Evolutionary conservation across 768 basidiomycete species (phyloP), one percentile per base, ranked within the genome.

Genomic region (Hemileccinum rubropunctum): DNA sequence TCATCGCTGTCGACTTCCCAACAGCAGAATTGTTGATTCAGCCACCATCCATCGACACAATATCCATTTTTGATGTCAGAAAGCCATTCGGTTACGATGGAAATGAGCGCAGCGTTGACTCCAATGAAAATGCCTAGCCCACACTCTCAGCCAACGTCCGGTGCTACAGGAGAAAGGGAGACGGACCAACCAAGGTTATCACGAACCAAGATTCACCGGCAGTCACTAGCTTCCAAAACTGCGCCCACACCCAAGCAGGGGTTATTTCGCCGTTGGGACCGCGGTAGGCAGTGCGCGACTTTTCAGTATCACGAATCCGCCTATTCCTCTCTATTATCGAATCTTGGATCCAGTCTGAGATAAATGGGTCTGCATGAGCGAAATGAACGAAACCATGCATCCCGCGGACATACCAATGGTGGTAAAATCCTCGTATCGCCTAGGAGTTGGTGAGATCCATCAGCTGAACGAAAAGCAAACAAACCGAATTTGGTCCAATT

Each of bases 41-140:
- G 68, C 95, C 97, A 99, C 97, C 97, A 99, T 1, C 91, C 95
- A 57, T 94, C 91, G 4, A 82, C 77, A 70, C 97, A 99, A 63
- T 98, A 97, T 1, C 97, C 97, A 75, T 95, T 88, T 73, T 98
- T 98, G 56, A 98, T 83, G 68, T 98, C 95, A 3, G 94, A 93
- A 20, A 99, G 80, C 97, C 97, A 99, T 70, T 90, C 91, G 42
- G 92, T 97, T 52, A 94, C 73, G 58, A 99, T 97, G 27, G 94
- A 93, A 45, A 97, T 94, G 45, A 98, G 68, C 9, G 92, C 95
- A n/a, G 94, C 92, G 59, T 91, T 97, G 36, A 93, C 66, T 28
- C 97, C 97, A 53, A 99, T 98, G 57, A 81, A 83, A 21, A 92
- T 77, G 11, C 95, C 95, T 95, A 62, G 32, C 40, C 32, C 33